These are phyloP conservation scores for Xenoacremonium recifei DNA, from an alignment of 2,329 filamentous ascomycete genomes.

Conservation along the genomic window DNA sequence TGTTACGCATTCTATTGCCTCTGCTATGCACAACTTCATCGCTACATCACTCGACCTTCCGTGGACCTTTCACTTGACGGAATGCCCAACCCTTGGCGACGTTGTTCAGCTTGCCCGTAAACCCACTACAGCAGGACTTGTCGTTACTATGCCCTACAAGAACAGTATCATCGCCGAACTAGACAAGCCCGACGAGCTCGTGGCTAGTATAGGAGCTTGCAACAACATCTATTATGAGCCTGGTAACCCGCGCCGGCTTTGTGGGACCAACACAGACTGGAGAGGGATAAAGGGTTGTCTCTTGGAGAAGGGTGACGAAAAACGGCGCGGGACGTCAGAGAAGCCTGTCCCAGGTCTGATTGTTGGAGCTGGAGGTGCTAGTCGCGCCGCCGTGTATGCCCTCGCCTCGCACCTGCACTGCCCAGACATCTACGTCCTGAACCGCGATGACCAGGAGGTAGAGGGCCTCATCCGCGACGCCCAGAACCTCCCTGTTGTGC, in stretches of 20 bases:
- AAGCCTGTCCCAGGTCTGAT: constrained; percentile 29
- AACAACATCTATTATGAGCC: constrained; percentile 36
- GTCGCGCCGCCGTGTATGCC: constrained; percentile 38
- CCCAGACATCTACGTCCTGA: constrained; percentile 34
- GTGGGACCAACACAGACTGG: constrained; percentile 44
- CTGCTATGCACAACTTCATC: constrained; percentile 39
- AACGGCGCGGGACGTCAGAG: constrained; percentile 7
- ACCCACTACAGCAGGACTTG: constrained; percentile 26
- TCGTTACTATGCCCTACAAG: constrained; percentile 41
- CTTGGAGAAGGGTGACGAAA: constrained; percentile 8
- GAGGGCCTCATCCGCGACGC: constrained; percentile 25
- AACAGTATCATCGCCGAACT: constrained; percentile 33
- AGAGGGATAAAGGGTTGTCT: constrained; percentile 37
- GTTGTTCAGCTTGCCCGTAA: constrained; percentile 26
- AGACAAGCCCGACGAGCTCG: constrained; percentile 35
- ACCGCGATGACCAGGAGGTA: constrained; percentile 27
- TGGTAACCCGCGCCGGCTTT: constrained; percentile 21
- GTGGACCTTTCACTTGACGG: constrained; percentile 27
- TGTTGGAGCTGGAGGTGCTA: constrained; percentile 41
- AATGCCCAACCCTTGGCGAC: constrained; percentile 33
- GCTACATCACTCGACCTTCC: constrained; percentile 30
- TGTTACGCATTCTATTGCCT: constrained; percentile 40
- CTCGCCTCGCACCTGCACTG: constrained; percentile 27
- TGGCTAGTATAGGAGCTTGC: constrained; percentile 35
- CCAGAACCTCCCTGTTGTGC: constrained; percentile 12